Evolutionary conservation across 2,329 filamentous ascomycete genomes (phyloP).

Genomic region (Diaporthe caulivora): DNA sequence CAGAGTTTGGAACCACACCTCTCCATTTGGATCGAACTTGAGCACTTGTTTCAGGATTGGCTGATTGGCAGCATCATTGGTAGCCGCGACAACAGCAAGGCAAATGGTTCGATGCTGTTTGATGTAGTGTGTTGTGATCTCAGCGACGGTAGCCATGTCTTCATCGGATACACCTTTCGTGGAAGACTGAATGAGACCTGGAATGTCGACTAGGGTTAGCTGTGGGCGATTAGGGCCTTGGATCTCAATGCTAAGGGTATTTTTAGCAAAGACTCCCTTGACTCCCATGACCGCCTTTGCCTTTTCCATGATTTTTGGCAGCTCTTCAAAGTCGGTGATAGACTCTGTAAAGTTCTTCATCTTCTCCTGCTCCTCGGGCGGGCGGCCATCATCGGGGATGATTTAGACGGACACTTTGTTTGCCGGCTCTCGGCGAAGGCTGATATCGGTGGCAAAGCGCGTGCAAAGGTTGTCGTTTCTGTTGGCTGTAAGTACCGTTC

Average conservation of each 20-base stretch:
- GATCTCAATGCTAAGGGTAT: constrained; percentile 4
- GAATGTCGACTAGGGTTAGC: constrained; percentile 29
- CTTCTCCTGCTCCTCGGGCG: neutral
- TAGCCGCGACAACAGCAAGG: constrained; percentile 11
- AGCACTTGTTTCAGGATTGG: constrained; percentile 10
- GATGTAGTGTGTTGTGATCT: constrained; percentile 18
- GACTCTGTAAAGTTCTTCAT: constrained; percentile 5
- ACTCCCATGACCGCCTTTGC: constrained; percentile 22
- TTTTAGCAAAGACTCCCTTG: constrained; percentile 5
- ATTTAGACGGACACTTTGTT: neutral
- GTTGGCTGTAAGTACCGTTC: neutral
- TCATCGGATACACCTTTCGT: neutral
- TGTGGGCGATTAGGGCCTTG: constrained; percentile 29
- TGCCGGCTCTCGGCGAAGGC: constrained; percentile 11
- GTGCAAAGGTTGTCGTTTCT: constrained; percentile 34
- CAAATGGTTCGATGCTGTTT: constrained; percentile 18
- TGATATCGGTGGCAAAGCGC: constrained; percentile 30
- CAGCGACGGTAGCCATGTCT: neutral
- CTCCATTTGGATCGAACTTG: constrained; percentile 17
- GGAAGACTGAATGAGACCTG: constrained; percentile 24
- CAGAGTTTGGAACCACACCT: neutral
- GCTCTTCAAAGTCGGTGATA: neutral
- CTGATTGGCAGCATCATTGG: constrained; percentile 33
- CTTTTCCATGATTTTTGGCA: constrained; percentile 12
- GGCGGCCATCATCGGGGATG: neutral